Conservation (phyloP, 306 rosid species). For the Vachellia pachyceras region DNA sequence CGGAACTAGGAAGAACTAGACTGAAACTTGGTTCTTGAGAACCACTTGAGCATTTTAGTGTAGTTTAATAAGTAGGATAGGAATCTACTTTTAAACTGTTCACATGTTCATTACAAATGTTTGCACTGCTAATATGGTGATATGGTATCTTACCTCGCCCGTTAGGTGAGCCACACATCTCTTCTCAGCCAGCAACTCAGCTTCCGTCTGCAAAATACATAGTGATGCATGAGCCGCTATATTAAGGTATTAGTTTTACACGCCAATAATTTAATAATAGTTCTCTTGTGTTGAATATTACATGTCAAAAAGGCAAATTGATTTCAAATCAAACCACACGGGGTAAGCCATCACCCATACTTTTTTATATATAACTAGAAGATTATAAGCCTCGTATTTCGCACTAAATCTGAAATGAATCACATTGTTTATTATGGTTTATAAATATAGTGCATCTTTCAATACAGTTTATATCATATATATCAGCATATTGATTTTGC, state of each 20-base stretch:
- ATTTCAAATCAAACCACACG: neutral
- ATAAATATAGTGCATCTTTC: neutral
- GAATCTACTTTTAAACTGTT: neutral
- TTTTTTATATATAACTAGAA: neutral
- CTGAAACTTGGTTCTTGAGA: too few species aligned
- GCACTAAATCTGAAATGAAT: neutral
- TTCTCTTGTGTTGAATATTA: neutral
- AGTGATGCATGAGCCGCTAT: neutral
- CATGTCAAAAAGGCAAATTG: neutral
- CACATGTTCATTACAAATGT: neutral
- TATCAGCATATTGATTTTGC: neutral
- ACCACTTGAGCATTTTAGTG: too few species aligned
- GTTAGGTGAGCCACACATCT: slow-evolving; percentile 95
- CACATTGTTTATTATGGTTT: neutral
- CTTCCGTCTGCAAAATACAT: slow-evolving; percentile 72
- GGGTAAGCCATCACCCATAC: neutral
- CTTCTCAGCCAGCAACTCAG: slow-evolving; percentile 93
- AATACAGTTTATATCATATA: neutral
- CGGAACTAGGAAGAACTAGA: too few species aligned
- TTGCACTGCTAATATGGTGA: neutral
- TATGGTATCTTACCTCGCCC: slow-evolving; percentile 73
- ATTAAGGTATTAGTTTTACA: neutral
- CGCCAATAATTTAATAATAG: neutral
- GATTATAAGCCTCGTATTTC: neutral
- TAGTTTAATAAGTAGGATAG: too few species aligned